Evolutionary conservation across 768 basidiomycete species (phyloP).

Genomic region (Hericium coralloides): DNA sequence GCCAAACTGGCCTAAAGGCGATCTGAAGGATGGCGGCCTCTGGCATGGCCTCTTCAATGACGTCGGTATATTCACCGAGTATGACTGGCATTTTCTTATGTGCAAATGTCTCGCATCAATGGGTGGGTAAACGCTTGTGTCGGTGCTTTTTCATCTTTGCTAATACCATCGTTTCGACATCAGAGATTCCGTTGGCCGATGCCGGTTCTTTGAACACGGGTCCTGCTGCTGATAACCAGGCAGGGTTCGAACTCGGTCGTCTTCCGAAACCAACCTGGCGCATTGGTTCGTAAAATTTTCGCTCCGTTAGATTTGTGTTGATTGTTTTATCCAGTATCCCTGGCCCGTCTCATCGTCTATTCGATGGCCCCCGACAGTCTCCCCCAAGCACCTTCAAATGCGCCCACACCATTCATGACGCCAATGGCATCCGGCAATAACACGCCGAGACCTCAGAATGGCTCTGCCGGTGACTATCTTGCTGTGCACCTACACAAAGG

Average conservation of each 20-base stretch:
- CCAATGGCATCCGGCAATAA: conserved; percentile 55
- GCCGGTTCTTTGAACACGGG: conserved; percentile 69
- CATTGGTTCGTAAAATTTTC: conserved; percentile 37
- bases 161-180: conserved; percentile 1
- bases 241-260: conserved; percentile 64
- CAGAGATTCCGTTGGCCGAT: conserved; percentile 68
- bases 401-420: conserved; percentile 67
- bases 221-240: conserved; percentile 63
- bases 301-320: conserved; percentile 8
- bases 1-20: conserved; percentile 42
- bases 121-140: conserved; percentile 36
- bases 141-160: neutral
- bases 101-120: conserved; percentile 80
- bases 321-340: conserved; percentile 41
- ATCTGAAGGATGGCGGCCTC: conserved; percentile 27
- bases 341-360: conserved; percentile 82
- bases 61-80: conserved; percentile 76
- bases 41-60: conserved; percentile 49
- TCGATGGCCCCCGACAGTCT: conserved; percentile 70
- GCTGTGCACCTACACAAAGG: conserved; percentile 48
- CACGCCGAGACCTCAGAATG: conserved; percentile 44
- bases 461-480: conserved; percentile 45
- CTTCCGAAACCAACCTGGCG: conserved; percentile 68
- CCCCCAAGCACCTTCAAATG: conserved; percentile 47
- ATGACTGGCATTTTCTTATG: conserved; percentile 83